Conservation (phyloP, 2,329 filamentous ascomycete species). For the Trichocomaceae sp. region DNA sequence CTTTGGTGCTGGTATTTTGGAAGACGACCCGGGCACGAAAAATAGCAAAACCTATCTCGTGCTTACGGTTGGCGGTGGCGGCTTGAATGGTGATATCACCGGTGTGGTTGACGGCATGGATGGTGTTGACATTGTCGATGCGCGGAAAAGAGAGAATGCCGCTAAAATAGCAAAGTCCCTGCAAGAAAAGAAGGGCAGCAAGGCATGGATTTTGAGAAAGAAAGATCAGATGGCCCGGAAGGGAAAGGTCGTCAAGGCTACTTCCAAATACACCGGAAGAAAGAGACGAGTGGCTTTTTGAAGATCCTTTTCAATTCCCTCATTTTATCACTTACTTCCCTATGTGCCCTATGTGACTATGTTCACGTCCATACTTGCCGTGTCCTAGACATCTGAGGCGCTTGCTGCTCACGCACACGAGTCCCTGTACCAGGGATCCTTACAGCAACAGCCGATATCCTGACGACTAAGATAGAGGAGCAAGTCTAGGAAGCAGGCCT, state of each 20-base stretch:
- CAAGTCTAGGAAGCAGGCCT: no score
- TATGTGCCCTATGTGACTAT: not conserved
- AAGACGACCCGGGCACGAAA: conserved; percentile 95
- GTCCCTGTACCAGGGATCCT: not conserved
- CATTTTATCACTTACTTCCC: not conserved
- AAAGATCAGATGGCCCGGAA: conserved; percentile 92
- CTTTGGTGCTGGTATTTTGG: conserved; percentile 88
- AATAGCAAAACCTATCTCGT: conserved; percentile 95
- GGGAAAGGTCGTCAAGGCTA: conserved; percentile 87
- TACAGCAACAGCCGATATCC: not conserved
- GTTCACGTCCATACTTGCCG: not conserved
- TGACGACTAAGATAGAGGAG: not conserved
- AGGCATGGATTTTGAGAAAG: conserved; percentile 50
- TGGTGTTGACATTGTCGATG: conserved; percentile 73
- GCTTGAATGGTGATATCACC: conserved; percentile 67
- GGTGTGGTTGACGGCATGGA: conserved; percentile 86
- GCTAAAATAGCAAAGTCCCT: conserved; percentile 42
- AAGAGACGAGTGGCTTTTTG: conserved; percentile 76
- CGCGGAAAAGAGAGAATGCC: conserved; percentile 47
- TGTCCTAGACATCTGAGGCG: not conserved
- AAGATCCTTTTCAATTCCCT: conserved; percentile 12
- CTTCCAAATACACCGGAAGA: conserved; percentile 87
- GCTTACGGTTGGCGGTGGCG: conserved; percentile 74
- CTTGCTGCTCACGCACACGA: not conserved
- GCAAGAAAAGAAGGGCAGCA: conserved; percentile 41